A percentile compares a stretch with the other conserved stretches of the same genome.
phyloP scores from a whole-genome alignment of 2,329 filamentous ascomycete species.

The Trichoderma guizhouense region DNA sequence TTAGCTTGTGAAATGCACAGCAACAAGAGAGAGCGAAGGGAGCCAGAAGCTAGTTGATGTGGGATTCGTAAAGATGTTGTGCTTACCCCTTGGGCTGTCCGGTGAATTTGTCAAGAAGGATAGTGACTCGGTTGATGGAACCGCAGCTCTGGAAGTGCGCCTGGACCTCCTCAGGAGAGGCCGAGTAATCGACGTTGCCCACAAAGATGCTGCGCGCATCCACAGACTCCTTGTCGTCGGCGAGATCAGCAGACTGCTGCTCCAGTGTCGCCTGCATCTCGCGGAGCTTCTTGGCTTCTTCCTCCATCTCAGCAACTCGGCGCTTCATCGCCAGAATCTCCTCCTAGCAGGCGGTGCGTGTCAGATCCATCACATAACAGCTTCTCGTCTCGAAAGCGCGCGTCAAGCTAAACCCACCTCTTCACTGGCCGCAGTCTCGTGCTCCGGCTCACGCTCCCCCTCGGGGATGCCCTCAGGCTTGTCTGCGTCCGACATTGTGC shows the following conservation, averaged over 20 bases:
- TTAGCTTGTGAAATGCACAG: background rate
- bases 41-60: background rate
- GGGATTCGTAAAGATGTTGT: background rate
- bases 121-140: conserved; percentile 96
- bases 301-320: conserved; percentile 85
- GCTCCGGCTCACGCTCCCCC: conserved; percentile 31
- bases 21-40: background rate
- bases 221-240: conserved; percentile 93
- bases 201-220: conserved; percentile 96
- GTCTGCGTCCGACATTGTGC: conserved; percentile 33
- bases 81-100: conserved; percentile 97
- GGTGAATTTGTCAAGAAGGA: conserved; percentile 95
- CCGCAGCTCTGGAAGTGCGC: conserved; percentile 97
- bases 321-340: conserved; percentile 87
- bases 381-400: conserved; percentile 4
- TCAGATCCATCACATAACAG: conserved; percentile 28
- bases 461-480: conserved; percentile 32
- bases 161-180: conserved; percentile 93
- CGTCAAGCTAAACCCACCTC: conserved; percentile 33
- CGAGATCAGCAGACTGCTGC: conserved; percentile 75
- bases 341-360: conserved; percentile 49
- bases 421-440: conserved; percentile 32
- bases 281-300: conserved; percentile 78
- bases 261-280: conserved; percentile 87
- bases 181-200: conserved; percentile 96